Percentiles rank a stretch among this genome's conserved stretches.
phyloP scores from a whole-genome alignment of 352 stramenopile genomes.

The Pythium inflatum region DNA sequence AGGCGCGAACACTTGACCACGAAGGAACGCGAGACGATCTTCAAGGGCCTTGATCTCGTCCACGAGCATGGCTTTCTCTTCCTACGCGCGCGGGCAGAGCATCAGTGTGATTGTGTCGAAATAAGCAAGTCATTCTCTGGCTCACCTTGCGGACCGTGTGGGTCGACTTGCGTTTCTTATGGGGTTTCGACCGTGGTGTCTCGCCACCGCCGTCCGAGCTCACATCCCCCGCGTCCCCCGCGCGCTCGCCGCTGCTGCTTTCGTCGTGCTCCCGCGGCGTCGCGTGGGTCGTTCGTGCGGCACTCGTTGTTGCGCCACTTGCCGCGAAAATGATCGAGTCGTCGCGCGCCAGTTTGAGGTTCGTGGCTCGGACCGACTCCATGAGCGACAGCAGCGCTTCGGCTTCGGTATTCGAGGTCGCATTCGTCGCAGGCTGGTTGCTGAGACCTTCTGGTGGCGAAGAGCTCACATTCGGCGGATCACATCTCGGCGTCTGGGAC shows the following conservation, averaged over 20 bases:
- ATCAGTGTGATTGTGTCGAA: no score
- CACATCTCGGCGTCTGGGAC: no score
- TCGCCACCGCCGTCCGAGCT: conserved; percentile 12
- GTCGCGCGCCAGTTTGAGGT: neutral
- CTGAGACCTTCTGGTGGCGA: no score
- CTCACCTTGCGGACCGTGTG: conserved; percentile 30
- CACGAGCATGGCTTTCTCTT: conserved; percentile 25
- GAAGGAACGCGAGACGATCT: conserved; percentile 22
- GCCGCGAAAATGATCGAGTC: neutral
- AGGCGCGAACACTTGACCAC: conserved; percentile 28
- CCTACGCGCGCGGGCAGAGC: no score
- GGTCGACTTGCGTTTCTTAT: conserved; percentile 35
- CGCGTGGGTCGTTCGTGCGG: neutral
- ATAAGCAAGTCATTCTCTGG: no score
- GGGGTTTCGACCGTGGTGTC: neutral
- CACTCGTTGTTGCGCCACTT: neutral
- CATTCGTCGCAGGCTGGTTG: no score
- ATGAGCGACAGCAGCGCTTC: conserved; percentile 30
- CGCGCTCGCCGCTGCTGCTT: conserved; percentile 4
- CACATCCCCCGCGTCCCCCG: neutral
- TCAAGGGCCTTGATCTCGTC: conserved; percentile 24
- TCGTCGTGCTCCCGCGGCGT: neutral
- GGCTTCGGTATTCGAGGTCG: no score
- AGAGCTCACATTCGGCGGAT: no score
- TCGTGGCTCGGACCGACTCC: conserved; percentile 11